Percentiles rank a stretch among this genome's conserved stretches.
Conservation (phyloP, 495 filamentous ascomycete species). For the Xylaria palmicola region DNA sequence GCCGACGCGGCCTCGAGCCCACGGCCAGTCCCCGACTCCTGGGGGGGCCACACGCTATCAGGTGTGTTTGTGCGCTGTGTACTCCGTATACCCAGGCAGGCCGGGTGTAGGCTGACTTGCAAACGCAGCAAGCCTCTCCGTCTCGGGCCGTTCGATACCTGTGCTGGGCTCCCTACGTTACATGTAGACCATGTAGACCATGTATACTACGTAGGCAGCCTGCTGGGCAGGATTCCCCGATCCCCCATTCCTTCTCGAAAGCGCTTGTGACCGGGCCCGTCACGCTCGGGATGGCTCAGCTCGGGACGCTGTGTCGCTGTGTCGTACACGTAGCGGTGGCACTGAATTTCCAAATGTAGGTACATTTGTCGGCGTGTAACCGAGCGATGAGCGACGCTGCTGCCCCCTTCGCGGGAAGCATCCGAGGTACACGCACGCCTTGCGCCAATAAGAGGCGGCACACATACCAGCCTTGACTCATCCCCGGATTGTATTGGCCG, state of each 20-base stretch:
- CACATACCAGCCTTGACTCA: not conserved
- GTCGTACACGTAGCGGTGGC: too few relatives aligned
- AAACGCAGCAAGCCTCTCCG: constrained; percentile 13
- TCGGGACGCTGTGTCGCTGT: not conserved
- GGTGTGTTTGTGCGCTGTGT: not conserved
- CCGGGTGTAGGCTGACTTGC: too few relatives aligned
- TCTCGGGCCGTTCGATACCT: not conserved
- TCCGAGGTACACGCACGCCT: constrained; percentile 6
- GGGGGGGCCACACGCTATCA: not conserved
- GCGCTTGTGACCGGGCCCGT: too few relatives aligned
- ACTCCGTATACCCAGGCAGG: too few relatives aligned
- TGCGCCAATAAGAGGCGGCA: too few relatives aligned
- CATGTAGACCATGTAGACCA: too few relatives aligned
- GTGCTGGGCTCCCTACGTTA: not conserved
- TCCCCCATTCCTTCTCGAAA: constrained; percentile 4
- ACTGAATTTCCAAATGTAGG: not conserved
- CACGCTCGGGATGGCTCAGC: too few relatives aligned
- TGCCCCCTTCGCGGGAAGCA: not conserved
- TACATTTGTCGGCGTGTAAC: not conserved
- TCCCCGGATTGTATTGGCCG: not conserved
- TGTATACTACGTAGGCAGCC: constrained; percentile 7
- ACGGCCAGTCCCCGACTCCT: not conserved
- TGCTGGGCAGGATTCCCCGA: constrained; percentile 12
- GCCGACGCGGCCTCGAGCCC: not conserved
- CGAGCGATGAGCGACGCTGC: too few relatives aligned